Evolutionary conservation across 768 basidiomycete species (phyloP), one percentile per base, ranked within the genome.

Genomic region (Chalciporus pseudorubinellus): DNA sequence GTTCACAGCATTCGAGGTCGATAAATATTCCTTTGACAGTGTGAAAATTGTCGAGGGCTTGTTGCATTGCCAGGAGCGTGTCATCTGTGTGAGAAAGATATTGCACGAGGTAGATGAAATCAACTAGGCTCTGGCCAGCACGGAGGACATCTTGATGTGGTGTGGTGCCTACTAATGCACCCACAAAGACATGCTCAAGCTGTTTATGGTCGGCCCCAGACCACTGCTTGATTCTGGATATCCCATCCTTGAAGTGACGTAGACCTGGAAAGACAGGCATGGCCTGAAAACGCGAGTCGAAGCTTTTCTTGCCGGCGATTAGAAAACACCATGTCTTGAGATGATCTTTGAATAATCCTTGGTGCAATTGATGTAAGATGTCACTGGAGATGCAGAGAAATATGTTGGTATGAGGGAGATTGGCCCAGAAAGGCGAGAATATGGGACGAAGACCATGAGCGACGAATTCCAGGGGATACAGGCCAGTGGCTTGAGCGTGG

Each of bases 341-440:
- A 44, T 78, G 76, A 41, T 77, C 70, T 44, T 75, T 74, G 64
- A 78, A 74, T 0, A 75, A 43, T 0, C 78, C 77, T 52, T 80
- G 74, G 57, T 77, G 69, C 0, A 80, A 57, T 56, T 79, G 76
- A 51, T 81, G 78, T 4, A 79, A 69, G 9, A 77, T 31, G 61
- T 77, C 64, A 9, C 69, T 0, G 70, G 73, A 19, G 79, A 51
- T 8, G 48, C 62, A 0, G 19, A 0, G 52, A 72, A 26, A 74
- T 34, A 80, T 61, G 20, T 61, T 42, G 51, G 55, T 4, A 22
- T 26, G 6, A 26, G 26, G 26, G 6, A 26, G 26, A 26, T 26
- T 26, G 26, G 26, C 39, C 57, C 54, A 60, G 48, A 59, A 59
- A 33, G 45, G 53, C 9, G 45, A 6, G 18, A 61, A 44, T 0